Evolutionary conservation across 495 filamentous ascomycete species (phyloP).

Genomic region (Penicillium soppii): DNA sequence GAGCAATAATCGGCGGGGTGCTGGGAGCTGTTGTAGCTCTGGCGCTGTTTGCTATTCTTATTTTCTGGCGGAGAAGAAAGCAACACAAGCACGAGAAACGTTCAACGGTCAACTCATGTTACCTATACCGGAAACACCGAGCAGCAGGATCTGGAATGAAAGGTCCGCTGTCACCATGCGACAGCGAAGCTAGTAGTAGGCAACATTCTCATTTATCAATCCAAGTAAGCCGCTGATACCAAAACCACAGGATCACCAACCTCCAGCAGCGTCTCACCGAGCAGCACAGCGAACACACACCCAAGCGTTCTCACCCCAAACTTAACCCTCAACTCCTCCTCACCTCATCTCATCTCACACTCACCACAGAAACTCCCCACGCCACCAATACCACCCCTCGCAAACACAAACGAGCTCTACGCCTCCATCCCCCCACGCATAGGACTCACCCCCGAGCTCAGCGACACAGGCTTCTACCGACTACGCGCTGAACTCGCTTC

Average conservation of each 20-base stretch:
- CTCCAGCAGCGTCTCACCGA: neutral
- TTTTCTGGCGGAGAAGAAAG: conserved; percentile 22
- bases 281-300: neutral
- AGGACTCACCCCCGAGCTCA: conserved; percentile 24
- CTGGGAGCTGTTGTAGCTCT: conserved; percentile 22
- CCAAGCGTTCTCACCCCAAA: neutral
- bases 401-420: conserved; percentile 8
- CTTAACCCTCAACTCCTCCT: neutral
- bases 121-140: conserved; percentile 1
- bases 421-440: conserved; percentile 6
- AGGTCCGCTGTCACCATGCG: neutral
- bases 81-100: neutral
- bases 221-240: neutral
- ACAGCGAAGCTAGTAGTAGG: conserved; percentile 1
- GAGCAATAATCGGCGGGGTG: conserved; percentile 29
- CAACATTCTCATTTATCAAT: neutral
- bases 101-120: conserved; percentile 4
- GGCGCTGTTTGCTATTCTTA: conserved; percentile 17
- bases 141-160: neutral
- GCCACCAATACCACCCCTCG: neutral
- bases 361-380: neutral
- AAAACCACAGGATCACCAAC: neutral
- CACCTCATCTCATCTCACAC: neutral
- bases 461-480: conserved; percentile 34
- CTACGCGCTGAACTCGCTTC: conserved; percentile 30